Base-by-base conservation (phyloP, 371 early-diverging fungal species). In the Nematocida ausubeli region DNA sequence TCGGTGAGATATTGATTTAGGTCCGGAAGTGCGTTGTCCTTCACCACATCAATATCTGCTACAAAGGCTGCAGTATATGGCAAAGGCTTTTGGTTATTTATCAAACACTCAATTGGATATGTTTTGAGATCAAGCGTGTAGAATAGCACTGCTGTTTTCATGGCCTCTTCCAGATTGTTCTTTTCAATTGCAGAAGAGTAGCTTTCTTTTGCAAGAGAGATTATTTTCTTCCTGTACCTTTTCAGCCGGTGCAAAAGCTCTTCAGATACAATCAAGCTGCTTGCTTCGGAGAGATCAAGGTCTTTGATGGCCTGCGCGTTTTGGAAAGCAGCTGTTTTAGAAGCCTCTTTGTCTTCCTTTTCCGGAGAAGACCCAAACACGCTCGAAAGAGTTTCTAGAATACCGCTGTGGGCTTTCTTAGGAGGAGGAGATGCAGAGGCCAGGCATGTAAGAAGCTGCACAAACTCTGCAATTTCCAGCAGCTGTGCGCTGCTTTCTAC, bases 391-490 rank as follows among this genome's bases (percentile, higher is more conserved):
- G 19, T 55, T 9, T 24, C 47, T 24, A 54, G n/a, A 12, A 28
- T 9, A 28, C 54, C 24, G 1, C 9, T 28, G 9, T n/a, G 12
- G 54, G n/a, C 24, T 54, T 54, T 54, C 24, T 28, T 54, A n/a
- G n/a, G 9, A 28, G n/a, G 54, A 1, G n/a, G n/a, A n/a, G 54
- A 12, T n/a, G 9, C n/a, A 14, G 16, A 16, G 35, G 30, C 37
- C 35, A 1, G 14, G 1, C 24, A 7, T 35, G 24, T 28, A 30
- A 60, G 37, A 12, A 60, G 19, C 12, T 60, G 35, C 37, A 60
- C 30, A 60, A 60, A 60, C 24, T 60, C 60, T 12, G 60, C 30
- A 34, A 60, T 60, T 60, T 60, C 60, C 37, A 35, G 16, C 6
- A 60, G 35, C 7, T 9, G 6, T 24, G 30, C 6, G 2, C n/a